A percentile compares a stretch with the other conserved stretches of the same genome.
Evolutionary conservation across 768 basidiomycete genomes (phyloP).

Genomic region (Russula emetica): DNA sequence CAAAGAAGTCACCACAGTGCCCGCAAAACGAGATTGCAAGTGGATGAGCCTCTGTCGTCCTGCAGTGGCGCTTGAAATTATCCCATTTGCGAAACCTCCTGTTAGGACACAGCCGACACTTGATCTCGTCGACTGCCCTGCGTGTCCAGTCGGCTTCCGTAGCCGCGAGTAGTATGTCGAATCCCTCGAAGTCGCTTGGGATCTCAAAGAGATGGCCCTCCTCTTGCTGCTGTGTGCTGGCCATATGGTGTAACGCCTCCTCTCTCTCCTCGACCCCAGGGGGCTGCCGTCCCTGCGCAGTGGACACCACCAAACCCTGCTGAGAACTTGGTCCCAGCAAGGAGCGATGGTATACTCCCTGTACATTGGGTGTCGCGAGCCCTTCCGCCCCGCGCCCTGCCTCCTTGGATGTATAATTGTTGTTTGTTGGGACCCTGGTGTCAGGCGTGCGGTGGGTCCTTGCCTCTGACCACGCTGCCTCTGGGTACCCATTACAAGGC

Average conservation of each 20-base stretch:
- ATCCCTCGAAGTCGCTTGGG: background rate
- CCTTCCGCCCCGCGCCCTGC: constrained; percentile 7
- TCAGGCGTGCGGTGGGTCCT: background rate
- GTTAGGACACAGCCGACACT: background rate
- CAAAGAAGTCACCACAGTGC: constrained; percentile 9
- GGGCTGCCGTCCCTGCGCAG: background rate
- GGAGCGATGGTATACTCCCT: constrained; percentile 1
- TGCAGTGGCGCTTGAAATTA: background rate
- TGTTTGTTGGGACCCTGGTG: background rate
- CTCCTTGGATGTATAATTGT: background rate
- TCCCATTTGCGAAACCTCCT: background rate
- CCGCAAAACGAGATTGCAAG: background rate
- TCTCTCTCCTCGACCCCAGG: constrained; percentile 8
- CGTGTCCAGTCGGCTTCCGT: background rate
- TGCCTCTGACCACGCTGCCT: too few relatives aligned
- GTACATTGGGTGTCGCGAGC: constrained; percentile 4
- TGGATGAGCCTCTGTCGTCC: background rate
- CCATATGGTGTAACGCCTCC: background rate
- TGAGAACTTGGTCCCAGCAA: constrained; percentile 4
- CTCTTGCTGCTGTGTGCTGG: background rate
- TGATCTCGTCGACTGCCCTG: background rate
- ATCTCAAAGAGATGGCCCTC: background rate
- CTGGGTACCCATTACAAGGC: too few relatives aligned
- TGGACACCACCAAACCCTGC: background rate
- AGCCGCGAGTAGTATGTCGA: background rate